A percentile compares a stretch with the other conserved stretches of the same genome.
phyloP scores from a whole-genome alignment of 2,329 filamentous ascomycete species.

The Plectosphaerella plurivora region DNA sequence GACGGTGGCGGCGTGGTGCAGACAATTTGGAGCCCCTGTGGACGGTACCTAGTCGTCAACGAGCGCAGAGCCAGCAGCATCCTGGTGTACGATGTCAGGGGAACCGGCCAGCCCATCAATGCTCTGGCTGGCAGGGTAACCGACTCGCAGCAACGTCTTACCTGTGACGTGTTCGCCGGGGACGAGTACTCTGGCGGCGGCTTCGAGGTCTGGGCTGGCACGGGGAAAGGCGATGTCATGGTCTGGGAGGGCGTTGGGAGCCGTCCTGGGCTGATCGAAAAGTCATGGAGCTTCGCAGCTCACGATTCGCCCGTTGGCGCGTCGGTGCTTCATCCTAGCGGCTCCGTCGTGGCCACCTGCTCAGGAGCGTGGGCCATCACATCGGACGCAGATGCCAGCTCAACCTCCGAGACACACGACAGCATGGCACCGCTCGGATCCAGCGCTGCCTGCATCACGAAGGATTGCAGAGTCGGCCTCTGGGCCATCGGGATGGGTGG shows the following conservation, averaged over 20 bases:
- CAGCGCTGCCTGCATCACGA: conserved; percentile 4
- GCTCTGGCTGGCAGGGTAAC: conserved; percentile 46
- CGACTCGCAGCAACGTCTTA: conserved; percentile 50
- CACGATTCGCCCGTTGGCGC: conserved; percentile 44
- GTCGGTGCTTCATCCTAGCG: conserved; percentile 46
- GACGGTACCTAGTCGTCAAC: conserved; percentile 57
- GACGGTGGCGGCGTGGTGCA: conserved; percentile 61
- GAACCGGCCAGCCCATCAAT: conserved; percentile 52
- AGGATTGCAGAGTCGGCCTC: conserved; percentile 11
- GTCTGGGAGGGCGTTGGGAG: conserved; percentile 56
- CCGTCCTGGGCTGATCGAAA: conserved; percentile 34
- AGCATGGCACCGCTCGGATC: neutral
- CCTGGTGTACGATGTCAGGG: conserved; percentile 60
- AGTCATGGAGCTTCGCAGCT: conserved; percentile 46
- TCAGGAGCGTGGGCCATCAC: conserved; percentile 47
- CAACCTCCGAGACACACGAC: conserved; percentile 1
- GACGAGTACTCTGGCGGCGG: conserved; percentile 25
- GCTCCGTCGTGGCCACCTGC: conserved; percentile 52
- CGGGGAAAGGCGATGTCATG: conserved; percentile 46
- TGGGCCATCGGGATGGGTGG: conserved; percentile 6
- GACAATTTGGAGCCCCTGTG: conserved; percentile 58
- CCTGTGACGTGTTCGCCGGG: conserved; percentile 49
- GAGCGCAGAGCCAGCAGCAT: conserved; percentile 53
- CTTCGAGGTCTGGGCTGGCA: conserved; percentile 61
- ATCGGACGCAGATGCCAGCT: conserved; percentile 8